Conservation (phyloP, 192 early-diverging fungal genomes). For the Cladochytrium replicatum region DNA sequence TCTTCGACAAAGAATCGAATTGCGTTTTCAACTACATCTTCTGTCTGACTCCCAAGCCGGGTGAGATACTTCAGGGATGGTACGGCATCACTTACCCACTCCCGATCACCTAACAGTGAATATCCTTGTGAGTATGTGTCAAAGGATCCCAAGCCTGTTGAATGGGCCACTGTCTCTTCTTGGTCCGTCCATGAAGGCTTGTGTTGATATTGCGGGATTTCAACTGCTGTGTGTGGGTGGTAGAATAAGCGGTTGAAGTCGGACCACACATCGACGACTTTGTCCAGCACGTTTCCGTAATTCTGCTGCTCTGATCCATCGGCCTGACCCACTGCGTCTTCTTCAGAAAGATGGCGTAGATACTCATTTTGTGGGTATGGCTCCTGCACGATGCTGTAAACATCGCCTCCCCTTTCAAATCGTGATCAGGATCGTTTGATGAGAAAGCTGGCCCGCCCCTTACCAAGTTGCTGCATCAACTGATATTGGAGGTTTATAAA, state of each 20-base stretch:
- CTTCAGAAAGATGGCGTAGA: constrained; percentile 25
- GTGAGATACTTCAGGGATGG: not conserved
- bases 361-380: constrained; percentile 25
- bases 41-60: constrained; percentile 14
- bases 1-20: constrained; percentile 37
- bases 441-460: constrained; percentile 18
- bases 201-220: constrained; percentile 42
- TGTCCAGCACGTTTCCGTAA: constrained; percentile 42
- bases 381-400: constrained; percentile 27
- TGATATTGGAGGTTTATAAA: constrained; percentile 1
- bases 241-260: constrained; percentile 71
- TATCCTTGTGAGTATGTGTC: not conserved
- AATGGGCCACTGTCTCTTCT: constrained; percentile 42
- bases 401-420: constrained; percentile 13
- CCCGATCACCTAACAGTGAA: not conserved
- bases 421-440: not conserved
- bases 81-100: not conserved
- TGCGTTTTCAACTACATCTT: constrained; percentile 28
- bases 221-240: constrained; percentile 51
- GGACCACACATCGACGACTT: constrained; percentile 56
- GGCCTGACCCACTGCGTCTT: not conserved
- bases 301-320: constrained; percentile 15
- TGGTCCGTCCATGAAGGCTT: too few species aligned
- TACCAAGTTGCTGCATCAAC: constrained; percentile 11
- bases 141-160: constrained; percentile 44